Evolutionary conservation across 1,284 basidiomycete genomes (phyloP), one percentile per base, ranked within the genome.

Genomic region (Laetiporus sulphureus): DNA sequence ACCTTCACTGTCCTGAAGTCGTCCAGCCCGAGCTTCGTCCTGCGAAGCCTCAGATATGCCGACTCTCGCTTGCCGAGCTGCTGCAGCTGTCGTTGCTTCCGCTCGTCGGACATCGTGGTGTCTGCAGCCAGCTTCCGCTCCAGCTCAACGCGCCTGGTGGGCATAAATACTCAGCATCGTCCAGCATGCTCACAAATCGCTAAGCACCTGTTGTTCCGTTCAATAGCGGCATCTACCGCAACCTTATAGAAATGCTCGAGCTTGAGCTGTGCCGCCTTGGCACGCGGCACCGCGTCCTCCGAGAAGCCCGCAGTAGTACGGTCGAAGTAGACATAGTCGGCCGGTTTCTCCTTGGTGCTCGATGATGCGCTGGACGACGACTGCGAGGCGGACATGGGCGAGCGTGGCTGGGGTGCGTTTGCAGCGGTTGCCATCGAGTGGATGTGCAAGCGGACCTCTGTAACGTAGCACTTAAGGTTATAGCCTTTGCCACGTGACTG

Each of bases 1-100:
- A 98, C 94, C 65, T 99, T 99, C 59, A 99, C 87, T 2, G 96
- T 98, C 51, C 83, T 75, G 74, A 99, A 99, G 69, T 99, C 92
- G 42, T 87, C 74, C 40, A 98, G 69, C 25, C 91, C 93, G 51
- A 99, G 87, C 59, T 93, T 89, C 20, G 95, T 98, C 52, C 95
- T 76, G 44, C 91, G 78, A 44, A 99, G 70, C 24, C 96, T 81
- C 42, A 99, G 71, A 67, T 92, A 94, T 50, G 90, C 87, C 7
- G 87, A 89, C 67, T 99, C 96, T 47, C 87, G 82, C 61, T 91
- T 83, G 45, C 92, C 91, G 45, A 97, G 84, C 56, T 91, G 88
- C 46, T 85, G 75, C 45, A 99, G 80, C 62, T 97, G 93, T 41
- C 92, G 79, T 51, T 90, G 84, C 64, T 95, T 96, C 47, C 88